These are phyloP conservation scores for Yamadazyma kanchanaburiensis DNA, from an alignment of 1,139 yeast species.

Conservation along the genomic window DNA sequence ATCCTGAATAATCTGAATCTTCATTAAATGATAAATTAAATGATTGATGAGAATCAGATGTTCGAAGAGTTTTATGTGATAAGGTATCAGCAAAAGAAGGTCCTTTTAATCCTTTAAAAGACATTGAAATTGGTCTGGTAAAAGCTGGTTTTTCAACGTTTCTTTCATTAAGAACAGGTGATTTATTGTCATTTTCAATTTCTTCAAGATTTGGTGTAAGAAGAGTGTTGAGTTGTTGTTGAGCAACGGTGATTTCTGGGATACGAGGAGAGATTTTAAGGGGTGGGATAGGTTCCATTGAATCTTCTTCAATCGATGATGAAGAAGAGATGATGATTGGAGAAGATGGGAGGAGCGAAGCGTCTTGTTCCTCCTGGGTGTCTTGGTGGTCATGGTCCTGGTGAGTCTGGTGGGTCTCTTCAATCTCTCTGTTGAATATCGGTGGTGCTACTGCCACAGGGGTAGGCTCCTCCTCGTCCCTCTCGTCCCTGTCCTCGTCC, in stretches of 20 bases:
- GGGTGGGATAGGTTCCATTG: conserved; percentile 14
- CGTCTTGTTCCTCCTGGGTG: too few species aligned
- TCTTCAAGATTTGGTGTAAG: conserved; percentile 14
- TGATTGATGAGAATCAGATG: conserved; percentile 42
- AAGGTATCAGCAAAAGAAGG: conserved; percentile 48
- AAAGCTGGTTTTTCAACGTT: conserved; percentile 2
- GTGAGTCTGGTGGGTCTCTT: too few species aligned
- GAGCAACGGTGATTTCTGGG: conserved; percentile 13
- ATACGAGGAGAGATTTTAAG: conserved; percentile 10
- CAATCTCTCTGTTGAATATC: too few species aligned
- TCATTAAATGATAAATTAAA: conserved; percentile 39
- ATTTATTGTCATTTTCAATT: conserved; percentile 9
- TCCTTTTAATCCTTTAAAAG: conserved; percentile 61
- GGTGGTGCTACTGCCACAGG: background rate
- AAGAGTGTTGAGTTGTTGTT: conserved; percentile 8
- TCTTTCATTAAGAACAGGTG: conserved; percentile 10
- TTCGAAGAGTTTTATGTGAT: conserved; percentile 25
- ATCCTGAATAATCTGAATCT: conserved; percentile 17
- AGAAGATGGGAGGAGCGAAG: too few species aligned
- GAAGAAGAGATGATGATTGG: conserved; percentile 14
- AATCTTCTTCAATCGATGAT: conserved; percentile 12
- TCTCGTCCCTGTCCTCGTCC: background rate
- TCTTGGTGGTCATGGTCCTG: too few species aligned
- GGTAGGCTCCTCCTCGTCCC: background rate
- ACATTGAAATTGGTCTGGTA: conserved; percentile 61